Conservation (phyloP, 2,329 filamentous ascomycete genomes). For the Trichoderma endophyticum region DNA sequence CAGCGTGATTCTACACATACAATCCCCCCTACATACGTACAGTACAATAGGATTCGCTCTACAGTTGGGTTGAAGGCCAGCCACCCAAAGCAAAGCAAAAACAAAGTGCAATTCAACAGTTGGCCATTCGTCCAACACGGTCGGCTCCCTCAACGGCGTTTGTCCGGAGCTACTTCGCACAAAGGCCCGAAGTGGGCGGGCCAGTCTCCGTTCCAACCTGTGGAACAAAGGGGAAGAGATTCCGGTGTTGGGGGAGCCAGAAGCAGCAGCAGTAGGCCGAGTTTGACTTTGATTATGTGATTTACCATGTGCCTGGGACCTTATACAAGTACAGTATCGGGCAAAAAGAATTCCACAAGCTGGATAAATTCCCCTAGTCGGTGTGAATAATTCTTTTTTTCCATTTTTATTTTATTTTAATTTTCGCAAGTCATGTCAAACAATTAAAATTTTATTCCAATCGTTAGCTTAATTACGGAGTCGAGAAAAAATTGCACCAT, state of each 20-base stretch:
- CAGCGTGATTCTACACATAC: background rate
- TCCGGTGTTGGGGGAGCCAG: background rate
- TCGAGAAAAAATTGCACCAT: slow-evolving; percentile 1
- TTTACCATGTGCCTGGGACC: slow-evolving; percentile 2
- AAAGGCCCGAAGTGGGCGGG: slow-evolving; percentile 17
- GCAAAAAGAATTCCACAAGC: background rate
- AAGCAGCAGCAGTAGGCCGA: background rate
- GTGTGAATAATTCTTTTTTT: background rate
- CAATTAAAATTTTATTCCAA: background rate
- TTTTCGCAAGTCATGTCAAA: background rate
- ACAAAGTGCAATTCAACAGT: background rate
- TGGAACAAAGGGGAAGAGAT: slow-evolving; percentile 10
- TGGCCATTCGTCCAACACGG: background rate
- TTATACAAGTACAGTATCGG: background rate
- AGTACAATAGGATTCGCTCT: background rate
- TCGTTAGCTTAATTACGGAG: slow-evolving; percentile 3
- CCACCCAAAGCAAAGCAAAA: background rate
- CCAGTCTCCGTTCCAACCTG: slow-evolving; percentile 11
- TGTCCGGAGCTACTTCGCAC: slow-evolving; percentile 12
- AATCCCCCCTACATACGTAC: background rate
- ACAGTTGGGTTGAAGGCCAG: background rate
- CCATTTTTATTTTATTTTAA: background rate
- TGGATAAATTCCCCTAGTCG: background rate
- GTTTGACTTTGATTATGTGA: slow-evolving; percentile 2
- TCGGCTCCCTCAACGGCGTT: slow-evolving; percentile 1